A percentile compares a stretch with the other conserved stretches of the same genome.
phyloP scores from a whole-genome alignment of 169 alveolate genomes.

The Plasmodium yoelii region DNA sequence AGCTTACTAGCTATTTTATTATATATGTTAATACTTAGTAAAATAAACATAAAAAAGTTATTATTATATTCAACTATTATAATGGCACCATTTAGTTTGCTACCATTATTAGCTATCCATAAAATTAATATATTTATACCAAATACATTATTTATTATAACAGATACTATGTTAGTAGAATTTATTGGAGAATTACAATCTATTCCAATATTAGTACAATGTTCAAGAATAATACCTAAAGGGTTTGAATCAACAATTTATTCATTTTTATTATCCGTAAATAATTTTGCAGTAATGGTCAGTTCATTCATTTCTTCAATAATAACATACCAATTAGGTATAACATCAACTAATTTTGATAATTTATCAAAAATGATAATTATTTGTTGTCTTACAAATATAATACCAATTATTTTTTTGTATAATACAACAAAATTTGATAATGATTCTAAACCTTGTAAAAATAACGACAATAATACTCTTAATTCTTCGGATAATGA shows the following conservation, averaged over 20 bases:
- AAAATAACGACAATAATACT: too few relatives aligned
- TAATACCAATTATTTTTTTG: slow-evolving; percentile 39
- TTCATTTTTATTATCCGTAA: slow-evolving; percentile 88
- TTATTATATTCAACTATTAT: slow-evolving; percentile 84
- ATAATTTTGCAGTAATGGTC: slow-evolving; percentile 87
- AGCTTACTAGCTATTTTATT: slow-evolving; percentile 86
- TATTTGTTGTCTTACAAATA: slow-evolving; percentile 57
- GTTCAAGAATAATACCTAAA: slow-evolving; percentile 90
- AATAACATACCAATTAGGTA: slow-evolving; percentile 83
- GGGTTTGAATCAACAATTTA: slow-evolving; percentile 91
- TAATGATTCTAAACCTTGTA: background rate
- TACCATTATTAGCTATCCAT: slow-evolving; percentile 84
- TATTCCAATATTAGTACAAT: slow-evolving; percentile 89
- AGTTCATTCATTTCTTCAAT: slow-evolving; percentile 87
- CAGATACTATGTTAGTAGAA: slow-evolving; percentile 88
- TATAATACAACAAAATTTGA: slow-evolving; percentile 10
- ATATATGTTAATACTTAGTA: slow-evolving; percentile 82
- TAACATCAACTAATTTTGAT: slow-evolving; percentile 82
- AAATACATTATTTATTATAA: slow-evolving; percentile 87
- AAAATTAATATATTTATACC: slow-evolving; percentile 89
- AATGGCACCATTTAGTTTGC: slow-evolving; percentile 85
- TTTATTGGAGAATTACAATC: slow-evolving; percentile 88
- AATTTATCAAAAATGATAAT: slow-evolving; percentile 65
- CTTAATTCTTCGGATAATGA: too few relatives aligned
- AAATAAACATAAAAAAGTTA: slow-evolving; percentile 80